phyloP scores from a whole-genome alignment of 441 rosid species.

The Erysimum pusillum region DNA sequence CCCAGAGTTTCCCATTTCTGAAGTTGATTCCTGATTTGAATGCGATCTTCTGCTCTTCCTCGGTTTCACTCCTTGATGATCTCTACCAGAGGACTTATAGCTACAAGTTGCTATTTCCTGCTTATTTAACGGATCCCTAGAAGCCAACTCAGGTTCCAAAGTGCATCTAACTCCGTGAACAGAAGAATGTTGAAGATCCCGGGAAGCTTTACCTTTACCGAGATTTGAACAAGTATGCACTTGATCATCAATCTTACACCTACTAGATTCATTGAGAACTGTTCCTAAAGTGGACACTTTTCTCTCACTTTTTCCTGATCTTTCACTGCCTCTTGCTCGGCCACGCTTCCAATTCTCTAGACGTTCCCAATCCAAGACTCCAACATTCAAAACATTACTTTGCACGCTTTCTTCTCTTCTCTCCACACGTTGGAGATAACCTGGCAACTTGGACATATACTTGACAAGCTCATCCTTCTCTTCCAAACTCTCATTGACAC shows the following conservation, averaged over 20 bases:
- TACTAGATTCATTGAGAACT: slow-evolving; percentile 45
- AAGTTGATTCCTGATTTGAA: slow-evolving; percentile 1
- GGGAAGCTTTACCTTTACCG: slow-evolving; percentile 31
- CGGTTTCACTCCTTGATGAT: slow-evolving; percentile 9
- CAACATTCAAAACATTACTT: slow-evolving; percentile 77
- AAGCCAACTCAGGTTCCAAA: slow-evolving; percentile 53
- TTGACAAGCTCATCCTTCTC: slow-evolving; percentile 73
- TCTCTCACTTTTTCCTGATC: slow-evolving; percentile 41
- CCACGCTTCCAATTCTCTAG: slow-evolving; percentile 69
- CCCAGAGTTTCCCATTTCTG: slow-evolving; percentile 34
- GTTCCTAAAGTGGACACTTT: slow-evolving; percentile 45
- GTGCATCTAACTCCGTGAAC: slow-evolving; percentile 39
- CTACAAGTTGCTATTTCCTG: slow-evolving; percentile 48
- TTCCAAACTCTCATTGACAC: slow-evolving; percentile 43
- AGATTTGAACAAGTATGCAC: slow-evolving; percentile 44
- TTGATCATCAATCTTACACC: slow-evolving; percentile 32
- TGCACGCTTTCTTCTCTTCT: slow-evolving; percentile 54
- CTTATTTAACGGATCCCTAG: slow-evolving; percentile 54
- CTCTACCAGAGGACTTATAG: slow-evolving; percentile 45
- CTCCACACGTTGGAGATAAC: slow-evolving; percentile 69
- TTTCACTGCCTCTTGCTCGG: slow-evolving; percentile 38
- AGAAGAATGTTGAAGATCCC: slow-evolving; percentile 43
- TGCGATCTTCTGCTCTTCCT: slow-evolving; percentile 31
- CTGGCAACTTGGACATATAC: slow-evolving; percentile 84
- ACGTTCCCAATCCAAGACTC: slow-evolving; percentile 90